Base-by-base conservation (phyloP, 2,329 filamentous ascomycete species). In the Cladosporium halotolerans region DNA sequence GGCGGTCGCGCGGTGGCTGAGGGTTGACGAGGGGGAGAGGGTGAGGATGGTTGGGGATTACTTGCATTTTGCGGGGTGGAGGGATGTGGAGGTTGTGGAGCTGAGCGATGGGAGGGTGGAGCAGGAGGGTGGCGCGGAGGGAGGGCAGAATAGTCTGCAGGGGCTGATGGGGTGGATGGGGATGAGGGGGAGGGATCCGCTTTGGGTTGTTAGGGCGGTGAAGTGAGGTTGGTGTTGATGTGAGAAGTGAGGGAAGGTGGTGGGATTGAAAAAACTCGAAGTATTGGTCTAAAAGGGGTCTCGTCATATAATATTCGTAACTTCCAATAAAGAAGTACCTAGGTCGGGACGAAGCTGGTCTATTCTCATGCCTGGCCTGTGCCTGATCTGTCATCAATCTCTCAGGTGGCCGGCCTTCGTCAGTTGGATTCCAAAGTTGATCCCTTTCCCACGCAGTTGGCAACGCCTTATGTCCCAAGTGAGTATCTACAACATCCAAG, bases 1-100 rank as follows among this genome's bases (percentile, higher is more conserved):
- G 58, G 77, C 73, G 2, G 71, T 79, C 5, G 67, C 65, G 19
- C 64, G 72, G 14, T 80, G 77, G 78, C 62, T 78, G 60, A 62
- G 66, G 50, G 63, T 76, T 28, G 58, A 63, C 47, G 76, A 78
- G 56, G 68, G 69, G 45, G 71, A 76, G 58, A 68, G 75, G 45
- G 60, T 79, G 57, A 58, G 67, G 53, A 76, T 79, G 70, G 74
- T 80, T 11, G 76, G 75, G 8, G 75, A 79, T 54, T 80, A 76
- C 59, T 63, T 80, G 55, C 71, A 73, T 62, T 76, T 75, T 60
- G 70, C 74, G 6, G 77, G 76, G 0, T 81, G 76, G 76, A 69
- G 68, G 33, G 61, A 72, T n/a, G 72, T 80, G 31, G 76, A 79
- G 66, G 76, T 79, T 57, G 71, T 79, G n/a, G 72, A 76, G 52